Percentiles rank a stretch among this genome's conserved stretches.
These are phyloP conservation scores for Arbutus unedo DNA, from an alignment of 148 eudicot species.

Conservation along the genomic window DNA sequence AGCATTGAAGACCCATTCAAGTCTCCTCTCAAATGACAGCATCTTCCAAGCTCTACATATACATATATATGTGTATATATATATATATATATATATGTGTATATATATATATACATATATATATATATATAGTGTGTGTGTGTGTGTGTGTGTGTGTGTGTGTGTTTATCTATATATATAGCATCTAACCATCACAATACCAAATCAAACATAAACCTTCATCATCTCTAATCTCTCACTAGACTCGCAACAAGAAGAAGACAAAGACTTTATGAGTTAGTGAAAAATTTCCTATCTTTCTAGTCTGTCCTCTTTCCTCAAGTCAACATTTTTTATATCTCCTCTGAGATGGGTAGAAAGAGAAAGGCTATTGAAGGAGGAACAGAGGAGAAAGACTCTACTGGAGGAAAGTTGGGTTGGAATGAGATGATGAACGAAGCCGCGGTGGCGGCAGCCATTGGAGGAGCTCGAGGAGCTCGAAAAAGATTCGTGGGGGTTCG, in stretches of 20 bases:
- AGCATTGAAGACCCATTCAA: conserved; percentile 21
- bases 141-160: too few species aligned
- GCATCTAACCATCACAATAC: not conserved
- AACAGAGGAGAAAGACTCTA: conserved; percentile 6
- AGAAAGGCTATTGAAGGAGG: conserved; percentile 28
- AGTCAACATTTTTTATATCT: too few species aligned
- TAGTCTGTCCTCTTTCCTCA: not conserved
- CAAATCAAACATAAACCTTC: not conserved
- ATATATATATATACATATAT: not conserved
- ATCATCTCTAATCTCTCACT: not conserved
- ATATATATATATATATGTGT: too few species aligned
- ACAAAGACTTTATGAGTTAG: not conserved
- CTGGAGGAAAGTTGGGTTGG: conserved; percentile 25
- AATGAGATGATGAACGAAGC: conserved; percentile 41
- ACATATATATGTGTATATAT: too few species aligned
- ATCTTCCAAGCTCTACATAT: conserved; percentile 3
- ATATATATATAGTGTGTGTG: too few species aligned
- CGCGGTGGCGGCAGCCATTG: conserved; percentile 23
- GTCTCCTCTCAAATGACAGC: conserved; percentile 3
- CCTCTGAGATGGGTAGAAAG: conserved; percentile 37
- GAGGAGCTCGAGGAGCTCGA: conserved; percentile 29
- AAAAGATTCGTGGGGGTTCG: conserved; percentile 49
- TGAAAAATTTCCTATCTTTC: not conserved
- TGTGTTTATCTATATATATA: too few species aligned
- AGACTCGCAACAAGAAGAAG: not conserved